These are phyloP conservation scores for Kurtzmaniella fragi DNA, from an alignment of 805 yeast genomes.

Conservation along the genomic window DNA sequence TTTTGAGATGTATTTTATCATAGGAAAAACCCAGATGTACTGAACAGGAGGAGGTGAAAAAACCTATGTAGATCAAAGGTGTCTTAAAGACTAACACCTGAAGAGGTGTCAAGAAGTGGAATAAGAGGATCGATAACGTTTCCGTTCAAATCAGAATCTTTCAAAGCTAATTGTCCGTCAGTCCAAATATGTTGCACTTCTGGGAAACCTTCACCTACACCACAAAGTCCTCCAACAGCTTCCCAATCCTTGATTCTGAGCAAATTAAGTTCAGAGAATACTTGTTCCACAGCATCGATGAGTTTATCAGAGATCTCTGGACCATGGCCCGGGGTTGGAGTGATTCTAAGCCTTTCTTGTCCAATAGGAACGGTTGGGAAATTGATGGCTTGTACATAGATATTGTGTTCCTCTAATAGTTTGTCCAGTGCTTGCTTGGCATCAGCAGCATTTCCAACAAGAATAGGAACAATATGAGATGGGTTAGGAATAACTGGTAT, in stretches of 20 bases:
- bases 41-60: neutral
- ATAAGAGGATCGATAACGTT: constrained; percentile 63
- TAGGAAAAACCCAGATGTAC: too few relatives aligned
- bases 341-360: constrained; percentile 90
- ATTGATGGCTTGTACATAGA: constrained; percentile 97
- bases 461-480: constrained; percentile 92
- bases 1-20: too few relatives aligned
- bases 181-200: constrained; percentile 80
- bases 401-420: constrained; percentile 74
- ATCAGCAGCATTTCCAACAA: constrained; percentile 89
- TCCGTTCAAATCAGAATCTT: constrained; percentile 57
- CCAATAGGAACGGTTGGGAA: constrained; percentile 98
- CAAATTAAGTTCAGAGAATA: constrained; percentile 70
- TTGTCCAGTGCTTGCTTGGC: constrained; percentile 91
- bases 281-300: constrained; percentile 72
- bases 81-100: constrained; percentile 44
- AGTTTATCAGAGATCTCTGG: constrained; percentile 70
- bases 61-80: neutral
- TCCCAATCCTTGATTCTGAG: constrained; percentile 78
- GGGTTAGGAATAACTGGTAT: constrained; percentile 98
- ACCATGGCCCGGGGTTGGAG: constrained; percentile 98
- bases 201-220: constrained; percentile 63
- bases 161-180: constrained; percentile 63
- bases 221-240: constrained; percentile 80
- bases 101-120: constrained; percentile 62